Conservation (phyloP, 306 rosid species). For the Myrica gale region DNA sequence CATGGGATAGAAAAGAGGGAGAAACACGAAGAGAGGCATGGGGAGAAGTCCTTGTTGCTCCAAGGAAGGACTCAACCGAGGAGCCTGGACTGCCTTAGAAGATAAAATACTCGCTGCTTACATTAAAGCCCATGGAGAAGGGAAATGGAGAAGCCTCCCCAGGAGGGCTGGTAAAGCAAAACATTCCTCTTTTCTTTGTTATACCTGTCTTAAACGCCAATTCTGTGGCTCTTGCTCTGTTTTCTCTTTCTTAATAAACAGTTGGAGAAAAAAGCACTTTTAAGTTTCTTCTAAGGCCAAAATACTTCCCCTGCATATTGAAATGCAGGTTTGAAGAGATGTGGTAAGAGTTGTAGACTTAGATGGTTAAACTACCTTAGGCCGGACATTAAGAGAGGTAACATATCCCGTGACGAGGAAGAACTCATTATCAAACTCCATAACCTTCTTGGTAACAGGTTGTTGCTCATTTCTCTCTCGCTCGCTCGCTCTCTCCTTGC, state of each 20-base stretch:
- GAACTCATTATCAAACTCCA: slow-evolving; percentile 58
- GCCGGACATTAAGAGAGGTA: slow-evolving; percentile 55
- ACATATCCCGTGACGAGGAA: slow-evolving; percentile 50
- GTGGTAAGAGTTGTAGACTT: slow-evolving; percentile 53
- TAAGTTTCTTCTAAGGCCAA: no score
- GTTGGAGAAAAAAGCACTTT: no score
- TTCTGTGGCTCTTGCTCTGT: neutral
- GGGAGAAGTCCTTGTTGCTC: slow-evolving; percentile 59
- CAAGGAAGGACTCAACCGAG: slow-evolving; percentile 54
- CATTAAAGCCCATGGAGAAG: slow-evolving; percentile 46
- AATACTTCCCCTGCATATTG: no score
- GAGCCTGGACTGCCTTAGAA: slow-evolving; percentile 55
- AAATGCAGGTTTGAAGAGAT: slow-evolving; percentile 39
- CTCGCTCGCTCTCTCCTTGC: neutral
- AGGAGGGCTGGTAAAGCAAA: slow-evolving; percentile 38
- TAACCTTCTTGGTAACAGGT: slow-evolving; percentile 57
- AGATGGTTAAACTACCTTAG: slow-evolving; percentile 50
- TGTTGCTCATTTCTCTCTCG: neutral
- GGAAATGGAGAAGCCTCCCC: slow-evolving; percentile 59
- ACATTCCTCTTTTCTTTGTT: no score
- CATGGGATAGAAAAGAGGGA: no score
- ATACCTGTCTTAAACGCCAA: no score
- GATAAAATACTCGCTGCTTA: slow-evolving; percentile 44
- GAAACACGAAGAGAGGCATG: slow-evolving; percentile 18
- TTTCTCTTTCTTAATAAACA: neutral